Evolutionary conservation across 805 yeast genomes (phyloP).

Genomic region (Candida jianshihensis): DNA sequence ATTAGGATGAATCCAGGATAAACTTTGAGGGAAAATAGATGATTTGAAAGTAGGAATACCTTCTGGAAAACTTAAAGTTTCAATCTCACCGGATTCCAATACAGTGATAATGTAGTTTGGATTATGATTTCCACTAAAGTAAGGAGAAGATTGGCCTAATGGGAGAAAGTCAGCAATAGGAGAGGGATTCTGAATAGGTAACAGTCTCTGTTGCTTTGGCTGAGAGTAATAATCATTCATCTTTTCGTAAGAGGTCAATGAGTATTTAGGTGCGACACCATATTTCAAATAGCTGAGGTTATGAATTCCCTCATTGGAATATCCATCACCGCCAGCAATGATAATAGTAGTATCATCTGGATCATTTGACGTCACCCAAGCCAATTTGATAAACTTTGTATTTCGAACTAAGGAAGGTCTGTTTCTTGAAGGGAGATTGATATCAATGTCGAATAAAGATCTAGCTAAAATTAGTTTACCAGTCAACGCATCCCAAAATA

Average conservation of each 20-base stretch:
- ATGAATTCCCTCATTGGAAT: conserved; percentile 33
- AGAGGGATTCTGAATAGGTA: conserved; percentile 45
- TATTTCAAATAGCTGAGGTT: conserved; percentile 57
- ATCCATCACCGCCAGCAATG: conserved; percentile 59
- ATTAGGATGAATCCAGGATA: conserved; percentile 73
- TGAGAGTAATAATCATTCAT: conserved; percentile 72
- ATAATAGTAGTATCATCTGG: conserved; percentile 75
- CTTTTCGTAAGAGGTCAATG: conserved; percentile 74
- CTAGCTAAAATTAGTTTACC: conserved; percentile 75
- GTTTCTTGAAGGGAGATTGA: conserved; percentile 41
- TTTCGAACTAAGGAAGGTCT: conserved; percentile 16
- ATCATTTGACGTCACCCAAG: conserved; percentile 76
- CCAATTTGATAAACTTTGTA: conserved; percentile 42
- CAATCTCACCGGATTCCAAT: conserved; percentile 58
- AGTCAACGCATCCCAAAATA: conserved; percentile 86
- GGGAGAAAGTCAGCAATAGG: conserved; percentile 42
- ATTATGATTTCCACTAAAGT: conserved; percentile 72
- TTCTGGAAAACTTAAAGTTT: conserved; percentile 50
- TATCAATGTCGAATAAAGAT: conserved; percentile 54
- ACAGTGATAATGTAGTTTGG: conserved; percentile 59
- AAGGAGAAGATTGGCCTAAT: conserved; percentile 60
- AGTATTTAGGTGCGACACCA: conserved; percentile 72
- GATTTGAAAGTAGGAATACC: conserved; percentile 48
- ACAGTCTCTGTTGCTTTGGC: conserved; percentile 46
- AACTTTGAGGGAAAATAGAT: conserved; percentile 67